Percentiles rank a stretch among this genome's conserved stretches.
Conservation (phyloP, 1,284 basidiomycete species). For the Agroathelia rolfsii region DNA sequence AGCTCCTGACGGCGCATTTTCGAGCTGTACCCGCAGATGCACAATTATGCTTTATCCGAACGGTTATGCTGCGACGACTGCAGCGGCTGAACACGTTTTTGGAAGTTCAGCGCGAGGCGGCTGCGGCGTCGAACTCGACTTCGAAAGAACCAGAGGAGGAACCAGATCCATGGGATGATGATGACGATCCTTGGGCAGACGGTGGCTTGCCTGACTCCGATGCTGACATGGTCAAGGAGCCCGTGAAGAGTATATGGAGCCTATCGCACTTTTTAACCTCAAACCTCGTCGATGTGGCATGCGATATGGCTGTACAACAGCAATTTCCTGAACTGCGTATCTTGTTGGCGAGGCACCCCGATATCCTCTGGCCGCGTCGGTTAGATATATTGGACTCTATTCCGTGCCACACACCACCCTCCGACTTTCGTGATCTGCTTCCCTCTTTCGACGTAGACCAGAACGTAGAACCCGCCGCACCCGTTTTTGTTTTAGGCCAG, state of each 20-base stretch:
- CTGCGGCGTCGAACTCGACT: no score
- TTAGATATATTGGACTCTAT: conserved; percentile 62
- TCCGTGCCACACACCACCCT: conserved; percentile 65
- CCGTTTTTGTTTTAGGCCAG: no score
- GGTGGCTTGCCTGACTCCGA: conserved; percentile 18
- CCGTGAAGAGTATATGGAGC: conserved; percentile 32
- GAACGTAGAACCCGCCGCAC: conserved; percentile 45
- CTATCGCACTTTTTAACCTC: conserved; percentile 57
- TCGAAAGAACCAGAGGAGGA: no score
- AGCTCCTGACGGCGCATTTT: conserved; percentile 41
- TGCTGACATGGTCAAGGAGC: conserved; percentile 14
- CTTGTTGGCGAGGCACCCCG: conserved; percentile 48
- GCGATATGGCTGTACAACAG: conserved; percentile 54
- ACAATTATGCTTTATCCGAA: conserved; percentile 52
- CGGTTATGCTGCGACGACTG: conserved; percentile 47
- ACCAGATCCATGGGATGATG: conserved; percentile 38
- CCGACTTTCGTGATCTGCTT: conserved; percentile 51
- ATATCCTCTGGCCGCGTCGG: conserved; percentile 58
- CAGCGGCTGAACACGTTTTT: conserved; percentile 62
- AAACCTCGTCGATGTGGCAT: conserved; percentile 49
- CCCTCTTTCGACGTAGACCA: conserved; percentile 44
- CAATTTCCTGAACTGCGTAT: conserved; percentile 47
- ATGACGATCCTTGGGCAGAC: conserved; percentile 78
- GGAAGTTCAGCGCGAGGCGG: conserved; percentile 41
- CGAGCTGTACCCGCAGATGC: conserved; percentile 43